Evolutionary conservation across 2,329 filamentous ascomycete genomes (phyloP), one percentile per base, ranked within the genome.

Genomic region (Paramyrothecium roridum): DNA sequence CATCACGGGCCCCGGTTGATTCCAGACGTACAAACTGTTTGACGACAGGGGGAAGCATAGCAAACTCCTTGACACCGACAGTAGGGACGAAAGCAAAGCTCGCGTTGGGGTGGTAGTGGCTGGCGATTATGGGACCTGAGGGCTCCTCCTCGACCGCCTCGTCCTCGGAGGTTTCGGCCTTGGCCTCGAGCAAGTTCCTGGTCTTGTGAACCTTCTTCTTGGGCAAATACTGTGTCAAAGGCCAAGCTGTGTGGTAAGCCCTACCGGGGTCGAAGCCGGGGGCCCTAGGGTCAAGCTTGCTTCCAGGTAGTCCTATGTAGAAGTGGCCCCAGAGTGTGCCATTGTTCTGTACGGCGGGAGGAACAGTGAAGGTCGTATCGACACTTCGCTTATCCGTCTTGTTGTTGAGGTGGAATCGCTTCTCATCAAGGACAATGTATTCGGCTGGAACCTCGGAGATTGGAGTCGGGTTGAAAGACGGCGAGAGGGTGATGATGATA

Each of bases 271-370:
- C 89, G 70, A 91, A 99, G 56, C 80, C 80, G 1, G 85, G 77
- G 54, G 84, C 81, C 11, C 81, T 81, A 3, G 93, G 93, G 66
- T 98, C 93, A 33, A 96, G 76, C 54, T 83, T 80, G 56, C 84
- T 83, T 53, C 93, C 93, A 11, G 86, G 76, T 61, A 96, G 83
- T 12, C 86, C 91, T 57, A 98, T 78, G 65, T 92, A 96, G 73
- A 98, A 96, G 72, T 99, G 95, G 2, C 90, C 93, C 86, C 91
- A 97, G 11, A 99, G 82, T 1, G 93, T 97, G 34, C 91, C 92
- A 70, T 98, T 98, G 62, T 92, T 82, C 78, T 97, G 93, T 1
- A 96, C 92, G 46, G 84, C 80, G 58, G 80, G 79, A 3, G 95
- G 93, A 3, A 98, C 86, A 3, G 80, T 75, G 68, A 99, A 91